Conservation (phyloP, 768 basidiomycete genomes). For the Serendipita sp. region DNA sequence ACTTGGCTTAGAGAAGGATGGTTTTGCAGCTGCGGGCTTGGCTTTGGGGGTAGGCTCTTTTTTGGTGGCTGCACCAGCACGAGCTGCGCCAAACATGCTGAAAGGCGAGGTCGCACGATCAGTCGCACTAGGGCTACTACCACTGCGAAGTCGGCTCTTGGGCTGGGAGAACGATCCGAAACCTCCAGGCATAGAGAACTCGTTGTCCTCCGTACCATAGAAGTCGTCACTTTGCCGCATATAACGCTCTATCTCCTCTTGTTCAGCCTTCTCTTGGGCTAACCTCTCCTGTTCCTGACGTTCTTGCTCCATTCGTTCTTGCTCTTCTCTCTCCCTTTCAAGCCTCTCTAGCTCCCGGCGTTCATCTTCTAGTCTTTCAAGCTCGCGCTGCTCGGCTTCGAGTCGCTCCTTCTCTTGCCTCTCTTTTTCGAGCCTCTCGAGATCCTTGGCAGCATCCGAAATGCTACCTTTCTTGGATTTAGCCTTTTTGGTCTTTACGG, state of each 20-base stretch:
- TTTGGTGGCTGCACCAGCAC: background rate
- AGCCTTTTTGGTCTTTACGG: background rate
- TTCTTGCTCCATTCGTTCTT: too few species aligned
- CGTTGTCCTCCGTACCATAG: background rate
- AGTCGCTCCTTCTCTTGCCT: background rate
- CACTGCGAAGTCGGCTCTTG: background rate
- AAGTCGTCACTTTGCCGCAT: background rate
- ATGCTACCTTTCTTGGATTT: conserved; percentile 3
- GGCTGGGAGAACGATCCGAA: background rate
- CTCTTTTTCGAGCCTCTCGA: background rate
- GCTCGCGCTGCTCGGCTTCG: background rate
- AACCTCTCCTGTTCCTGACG: too few species aligned
- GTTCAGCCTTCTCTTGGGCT: too few species aligned
- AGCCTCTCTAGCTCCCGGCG: background rate
- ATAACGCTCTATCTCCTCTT: too few species aligned
- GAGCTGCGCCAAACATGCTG: background rate
- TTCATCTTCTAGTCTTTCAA: background rate
- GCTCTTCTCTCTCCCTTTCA: too few species aligned
- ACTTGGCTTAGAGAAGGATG: background rate
- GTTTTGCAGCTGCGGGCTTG: background rate
- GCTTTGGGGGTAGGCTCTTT: background rate
- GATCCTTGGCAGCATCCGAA: background rate
- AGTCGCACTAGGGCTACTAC: background rate
- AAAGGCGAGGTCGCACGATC: background rate
- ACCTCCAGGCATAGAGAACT: background rate